Base-by-base conservation (phyloP, 148 eudicot species). In the Dianthus caryophyllus region DNA sequence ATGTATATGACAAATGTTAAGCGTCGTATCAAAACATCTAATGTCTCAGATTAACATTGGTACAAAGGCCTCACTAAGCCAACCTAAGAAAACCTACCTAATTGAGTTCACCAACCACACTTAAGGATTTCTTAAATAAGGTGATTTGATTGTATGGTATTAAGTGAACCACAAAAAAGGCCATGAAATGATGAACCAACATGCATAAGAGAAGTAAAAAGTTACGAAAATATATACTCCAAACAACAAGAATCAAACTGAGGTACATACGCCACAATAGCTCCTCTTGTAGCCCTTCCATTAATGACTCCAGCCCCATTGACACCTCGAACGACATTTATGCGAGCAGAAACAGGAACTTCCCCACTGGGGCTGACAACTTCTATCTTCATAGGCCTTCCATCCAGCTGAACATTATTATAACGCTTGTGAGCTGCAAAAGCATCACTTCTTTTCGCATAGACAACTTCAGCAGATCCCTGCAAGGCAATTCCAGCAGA, bases 381-480 rank as follows among this genome's bases (percentile, higher is more conserved):
- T 66, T 89, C 96, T 43, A 93, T 84, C 87, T 85, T 90, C 95
- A 93, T 89, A 69, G 95, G 88, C 71, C 77, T 90, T 71, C 98
- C 96, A 78, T 93, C 96, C 75, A 93, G 79, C 31, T 85, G 87
- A 39, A 88, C 95, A 77, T 88, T 89, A 71, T 93, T 89, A 71
- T 93, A 93, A 17, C 87, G 81, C 86, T 84, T 87, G 12, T 89
- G 70, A 53, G 98, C 98, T 64, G 90, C 92, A 73, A 89, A 83
- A 26, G 96, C 96, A 75, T 93, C 97, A 75, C 85, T 93, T 71
- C 92, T 81, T 69, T 84, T 82, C 9, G 79, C 81, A 77, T 80
- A 93, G 39, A 93, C 84, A 38, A 93, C 95, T 77, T 93, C 98
- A 69, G 98, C 98, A 20, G 98, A 81, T 71, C 98, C 98, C 98